Conservation (phyloP, 1,284 basidiomycete species). For the Cutaneotrichosporon cavernicola region DNA sequence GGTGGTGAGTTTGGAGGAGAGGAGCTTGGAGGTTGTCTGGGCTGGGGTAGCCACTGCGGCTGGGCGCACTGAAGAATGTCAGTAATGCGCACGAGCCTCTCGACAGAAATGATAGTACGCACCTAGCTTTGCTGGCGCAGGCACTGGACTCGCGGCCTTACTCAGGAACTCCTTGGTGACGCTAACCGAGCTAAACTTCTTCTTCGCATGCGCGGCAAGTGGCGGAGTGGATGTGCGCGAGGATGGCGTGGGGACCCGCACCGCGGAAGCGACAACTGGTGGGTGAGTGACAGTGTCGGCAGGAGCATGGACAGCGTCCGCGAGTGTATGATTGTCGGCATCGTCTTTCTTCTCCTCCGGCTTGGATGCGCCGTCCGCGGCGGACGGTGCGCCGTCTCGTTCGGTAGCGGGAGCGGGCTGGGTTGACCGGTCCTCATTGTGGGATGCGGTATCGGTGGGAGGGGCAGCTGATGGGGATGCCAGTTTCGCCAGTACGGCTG, state of each 20-base stretch:
- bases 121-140: constrained; percentile 28
- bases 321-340: not conserved
- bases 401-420: not conserved
- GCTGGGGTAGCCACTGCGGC: constrained; percentile 51
- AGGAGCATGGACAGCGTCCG: not conserved
- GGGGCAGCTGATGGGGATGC: not conserved
- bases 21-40: constrained; percentile 63
- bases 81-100: constrained; percentile 10
- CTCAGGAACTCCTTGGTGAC: constrained; percentile 93
- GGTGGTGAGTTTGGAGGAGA: constrained; percentile 20
- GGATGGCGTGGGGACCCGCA: constrained; percentile 38
- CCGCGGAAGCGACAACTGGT: constrained; percentile 18
- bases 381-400: not conserved
- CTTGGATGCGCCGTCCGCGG: not conserved
- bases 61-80: constrained; percentile 52
- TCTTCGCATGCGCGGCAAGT: constrained; percentile 55
- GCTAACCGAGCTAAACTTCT: constrained; percentile 80
- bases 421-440: not conserved
- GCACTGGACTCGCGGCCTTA: constrained; percentile 61
- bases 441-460: not conserved
- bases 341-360: not conserved
- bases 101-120: not conserved
- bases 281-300: not conserved
- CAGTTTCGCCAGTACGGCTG: not conserved
- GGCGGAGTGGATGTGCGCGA: constrained; percentile 48